Evolutionary conservation across 192 early-diverging fungal genomes (phyloP), one percentile per base, ranked within the genome.

Genomic region (Geosiphon pyriformis): DNA sequence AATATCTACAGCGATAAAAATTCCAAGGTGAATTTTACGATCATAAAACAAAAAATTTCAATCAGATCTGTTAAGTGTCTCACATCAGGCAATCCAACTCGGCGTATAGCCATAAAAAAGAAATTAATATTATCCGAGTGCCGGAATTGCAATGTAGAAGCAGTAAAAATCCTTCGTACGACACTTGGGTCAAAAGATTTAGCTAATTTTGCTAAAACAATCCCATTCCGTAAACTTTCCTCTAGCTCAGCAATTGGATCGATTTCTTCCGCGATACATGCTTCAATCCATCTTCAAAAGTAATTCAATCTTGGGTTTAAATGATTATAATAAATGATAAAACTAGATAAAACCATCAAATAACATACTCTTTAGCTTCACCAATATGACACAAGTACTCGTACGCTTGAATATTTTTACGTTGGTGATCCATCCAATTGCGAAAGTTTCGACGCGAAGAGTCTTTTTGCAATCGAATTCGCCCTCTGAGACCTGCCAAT

Each of bases 101-200:
- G 79, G 53, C 81, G 79, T 66, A 94, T 88, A 22, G 90, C 91
- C 10, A 77, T 75, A 59, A 99, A 88, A 50, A 97, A 87, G 61
- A 84, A 95, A 77, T 98, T 97, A 76, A 98, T 95, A 74, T 99
- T 99, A 75, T 98, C 95, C 1, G 97, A 96, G 70, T 94, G 94
- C 50, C 91, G 85, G 76, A 88, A 99, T 64, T 95, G 90, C 20
- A 97, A 85, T 64, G 89, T 87, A 11, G 78, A 75, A 52, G 88
- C 87, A 67, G 85, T 84, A 69, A 93, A 95, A 53, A 99, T 97
- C 54, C 80, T 88, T 68, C 85, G 86, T 7, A 95, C 95, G 15
- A 79, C 82, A n/a, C 82, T 75, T 3, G 97, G 93, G 25, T 85
- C 81, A 65, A 99, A 92, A 46, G 79, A 86, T 8, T 83, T 82